Base-by-base conservation (phyloP, 2,329 filamentous ascomycete species). In the Xylariaceae sp. region DNA sequence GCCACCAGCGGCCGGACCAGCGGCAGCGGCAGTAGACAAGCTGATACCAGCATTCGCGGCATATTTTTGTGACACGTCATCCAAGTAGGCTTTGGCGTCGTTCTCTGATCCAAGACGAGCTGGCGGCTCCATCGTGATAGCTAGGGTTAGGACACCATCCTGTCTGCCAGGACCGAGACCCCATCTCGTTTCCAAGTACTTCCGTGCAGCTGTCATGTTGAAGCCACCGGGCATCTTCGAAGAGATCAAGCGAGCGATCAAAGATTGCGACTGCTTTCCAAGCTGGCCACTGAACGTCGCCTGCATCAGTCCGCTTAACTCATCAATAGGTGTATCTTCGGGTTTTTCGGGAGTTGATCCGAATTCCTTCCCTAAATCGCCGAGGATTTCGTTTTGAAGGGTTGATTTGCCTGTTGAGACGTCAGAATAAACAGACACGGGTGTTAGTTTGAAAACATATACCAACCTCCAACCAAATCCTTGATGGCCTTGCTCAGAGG, bases 171-270 rank as follows among this genome's bases (percentile, higher is more conserved):
- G 72, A 3, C 82, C 91, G 55, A 99, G 80, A 53, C 95, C 95
- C 92, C 93, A 99, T 74, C 91, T 85, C 16, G 90, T 91, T 78
- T 97, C 93, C 44, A 99, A 79, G 71, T 99, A 96, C 78, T 99
- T 99, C 70, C 95, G 86, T 45, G 96, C 91, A 12, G 91, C 84
- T 70, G 93, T 98, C 74, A 98, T 98, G 75, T 98, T 99, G 85
- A 99, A 99, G 60, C 95, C 95, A 79, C 93, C 95, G 46, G 95
- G 95, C 95, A 99, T 99, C 79, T 99, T 99, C 26, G 95, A 97
- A 1, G 95, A 98, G 43, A 99, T 95, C 73, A 99, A 81, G 66
- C 95, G 89, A 48, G 95, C 95, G 73, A 99, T 89, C 54, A 99
- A 84, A 2, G 93, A 96, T 51, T 90, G 89, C 0, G 95, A 96